Base-by-base conservation (phyloP, 352 stramenopile genomes). In the Pythium phragmiticola region DNA sequence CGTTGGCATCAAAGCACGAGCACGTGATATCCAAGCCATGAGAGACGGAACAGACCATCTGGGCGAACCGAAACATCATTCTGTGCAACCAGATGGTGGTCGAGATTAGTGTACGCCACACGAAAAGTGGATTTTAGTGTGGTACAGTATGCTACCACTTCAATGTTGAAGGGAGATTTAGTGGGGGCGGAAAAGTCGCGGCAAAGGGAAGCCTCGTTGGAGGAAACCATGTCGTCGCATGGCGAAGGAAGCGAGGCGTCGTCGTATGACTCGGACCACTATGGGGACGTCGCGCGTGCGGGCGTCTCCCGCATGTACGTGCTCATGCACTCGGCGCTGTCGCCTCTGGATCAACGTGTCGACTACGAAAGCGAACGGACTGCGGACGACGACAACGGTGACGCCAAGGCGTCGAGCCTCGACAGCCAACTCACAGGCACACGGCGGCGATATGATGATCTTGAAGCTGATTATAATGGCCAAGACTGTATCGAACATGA, bases 291-390 rank as follows among this genome's bases (percentile, higher is more conserved):
- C 0, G 77, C 76, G 16, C 78, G 77, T 28, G 72, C 72, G 2
- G 81, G 81, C 3, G 88, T 88, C 57, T 76, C 75, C 45, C 78
- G 81, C 50, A 88, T 87, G 81, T 90, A 90, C 36, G 74, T 86
- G 39, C 66, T 90, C 6, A 69, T 64, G 21, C 52, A 72, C 59
- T 77, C 73, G 49, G 12, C 54, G 2, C 47, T 66, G 51, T 72
- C 66, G 4, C 63, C 70, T 11, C 23, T 73, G 3, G 75, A 83
- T 55, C 70, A 65, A 23, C 61, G 30, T 3, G 11, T 36, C 16
- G 72, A 78, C 53, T 78, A 72, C 23, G 33, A 50, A 7, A 72
- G 59, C 33, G 56, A 63, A 9, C 46, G 46, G 5, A 41, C 30
- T 9, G n/a, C 8, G n/a, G 26, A 41, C 13, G 42, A 66, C 13